phyloP scores from a whole-genome alignment of 1,284 basidiomycete species.

The Rhodotorula sp. region DNA sequence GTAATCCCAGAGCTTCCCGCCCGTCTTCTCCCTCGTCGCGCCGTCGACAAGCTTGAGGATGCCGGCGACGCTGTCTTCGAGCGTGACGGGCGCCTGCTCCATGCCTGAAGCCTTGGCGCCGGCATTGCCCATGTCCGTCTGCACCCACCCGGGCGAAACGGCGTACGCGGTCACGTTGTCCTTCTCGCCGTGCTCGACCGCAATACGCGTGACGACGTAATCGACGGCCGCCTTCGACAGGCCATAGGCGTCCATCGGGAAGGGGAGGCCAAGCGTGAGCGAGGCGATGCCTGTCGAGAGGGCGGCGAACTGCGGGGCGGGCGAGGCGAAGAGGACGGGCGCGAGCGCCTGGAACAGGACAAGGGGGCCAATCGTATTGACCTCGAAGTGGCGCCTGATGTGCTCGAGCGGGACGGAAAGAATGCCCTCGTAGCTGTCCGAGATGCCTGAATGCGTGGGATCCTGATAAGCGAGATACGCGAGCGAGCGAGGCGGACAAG shows the following conservation, averaged over 20 bases:
- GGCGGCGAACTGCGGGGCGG: slow-evolving; percentile 14
- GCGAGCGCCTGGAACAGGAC: slow-evolving; percentile 24
- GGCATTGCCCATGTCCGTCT: slow-evolving; percentile 17
- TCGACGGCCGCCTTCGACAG: slow-evolving; percentile 9
- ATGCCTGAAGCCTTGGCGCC: not conserved
- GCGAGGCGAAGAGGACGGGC: slow-evolving; percentile 16
- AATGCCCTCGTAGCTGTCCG: not conserved
- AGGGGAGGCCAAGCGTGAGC: not conserved
- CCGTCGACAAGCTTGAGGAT: not conserved
- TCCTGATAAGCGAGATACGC: too few relatives aligned
- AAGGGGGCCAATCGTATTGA: slow-evolving; percentile 26
- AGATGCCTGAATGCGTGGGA: slow-evolving; percentile 12
- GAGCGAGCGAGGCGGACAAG: not conserved
- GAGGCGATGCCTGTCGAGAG: slow-evolving; percentile 14
- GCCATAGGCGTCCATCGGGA: not conserved
- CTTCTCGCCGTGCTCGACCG: not conserved
- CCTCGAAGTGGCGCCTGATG: slow-evolving; percentile 3
- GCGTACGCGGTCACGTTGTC: not conserved
- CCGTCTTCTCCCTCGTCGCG: not conserved
- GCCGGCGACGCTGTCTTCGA: not conserved
- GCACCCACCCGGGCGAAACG: slow-evolving; percentile 1
- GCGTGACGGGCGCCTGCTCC: slow-evolving; percentile 9
- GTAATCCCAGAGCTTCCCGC: not conserved
- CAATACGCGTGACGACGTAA: not conserved
- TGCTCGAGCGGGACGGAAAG: not conserved